Evolutionary conservation across 2,329 filamentous ascomycete genomes (phyloP).

Genomic region (Nigrospora oryzae): DNA sequence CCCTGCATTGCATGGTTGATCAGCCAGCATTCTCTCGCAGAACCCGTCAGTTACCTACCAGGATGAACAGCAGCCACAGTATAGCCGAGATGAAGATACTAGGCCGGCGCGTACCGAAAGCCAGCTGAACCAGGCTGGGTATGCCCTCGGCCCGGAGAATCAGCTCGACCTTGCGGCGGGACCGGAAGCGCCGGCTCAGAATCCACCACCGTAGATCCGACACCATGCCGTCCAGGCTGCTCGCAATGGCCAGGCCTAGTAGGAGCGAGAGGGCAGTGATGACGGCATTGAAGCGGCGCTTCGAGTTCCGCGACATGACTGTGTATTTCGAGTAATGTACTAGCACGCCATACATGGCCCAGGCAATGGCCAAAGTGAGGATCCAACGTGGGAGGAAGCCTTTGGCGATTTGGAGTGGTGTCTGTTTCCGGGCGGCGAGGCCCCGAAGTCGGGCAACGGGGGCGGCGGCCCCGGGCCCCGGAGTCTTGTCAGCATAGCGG

Average conservation of each 20-base stretch:
- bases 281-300: slow-evolving; percentile 33
- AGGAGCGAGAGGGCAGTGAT: slow-evolving; percentile 33
- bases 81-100: slow-evolving; percentile 17
- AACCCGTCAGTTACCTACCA: slow-evolving; percentile 12
- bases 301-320: slow-evolving; percentile 22
- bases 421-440: not conserved
- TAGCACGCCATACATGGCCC: slow-evolving; percentile 18
- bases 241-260: slow-evolving; percentile 31
- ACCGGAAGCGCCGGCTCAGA: slow-evolving; percentile 25
- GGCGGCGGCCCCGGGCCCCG: no score
- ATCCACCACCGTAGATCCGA: slow-evolving; percentile 37
- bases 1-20: slow-evolving; percentile 14
- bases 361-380: slow-evolving; percentile 18
- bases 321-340: slow-evolving; percentile 15
- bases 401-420: not conserved
- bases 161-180: slow-evolving; percentile 27
- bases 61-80: slow-evolving; percentile 21
- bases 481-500: no score
- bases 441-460: not conserved
- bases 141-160: slow-evolving; percentile 22
- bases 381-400: slow-evolving; percentile 11
- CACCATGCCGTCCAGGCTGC: slow-evolving; percentile 32
- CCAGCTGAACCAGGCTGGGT: slow-evolving; percentile 17
- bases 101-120: slow-evolving; percentile 14
- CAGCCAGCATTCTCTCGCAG: no score